These are phyloP conservation scores for Juglanconis juglandina DNA, from an alignment of 2,329 filamentous ascomycete genomes.

Conservation along the genomic window DNA sequence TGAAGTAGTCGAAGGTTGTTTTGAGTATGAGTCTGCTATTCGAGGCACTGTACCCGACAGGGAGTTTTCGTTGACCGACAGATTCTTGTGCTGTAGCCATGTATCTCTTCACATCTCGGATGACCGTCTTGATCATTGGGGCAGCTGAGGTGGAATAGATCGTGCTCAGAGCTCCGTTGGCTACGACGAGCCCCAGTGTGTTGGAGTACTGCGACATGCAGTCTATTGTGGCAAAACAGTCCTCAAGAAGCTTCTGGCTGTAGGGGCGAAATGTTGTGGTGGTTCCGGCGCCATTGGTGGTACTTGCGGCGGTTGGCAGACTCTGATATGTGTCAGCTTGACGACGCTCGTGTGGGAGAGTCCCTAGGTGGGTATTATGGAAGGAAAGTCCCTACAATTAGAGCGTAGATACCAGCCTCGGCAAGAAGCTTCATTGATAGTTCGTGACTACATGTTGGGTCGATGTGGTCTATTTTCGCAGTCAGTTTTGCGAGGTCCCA, in stretches of 20 bases:
- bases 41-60: constrained; percentile 17
- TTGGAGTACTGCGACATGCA: constrained; percentile 26
- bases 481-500: not conserved
- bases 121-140: constrained; percentile 23
- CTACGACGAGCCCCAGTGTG: constrained; percentile 25
- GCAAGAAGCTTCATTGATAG: constrained; percentile 14
- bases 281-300: constrained; percentile 7
- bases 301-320: constrained; percentile 12
- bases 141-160: constrained; percentile 14
- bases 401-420: constrained; percentile 25
- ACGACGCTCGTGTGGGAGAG: not conserved
- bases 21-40: constrained; percentile 11
- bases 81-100: constrained; percentile 17
- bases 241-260: constrained; percentile 16
- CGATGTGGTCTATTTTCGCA: constrained; percentile 7
- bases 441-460: constrained; percentile 9
- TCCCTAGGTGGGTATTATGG: not conserved
- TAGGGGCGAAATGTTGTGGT: constrained; percentile 21
- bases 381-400: constrained; percentile 21
- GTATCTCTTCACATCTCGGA: constrained; percentile 28
- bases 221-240: constrained; percentile 25
- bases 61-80: constrained; percentile 11
- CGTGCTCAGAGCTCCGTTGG: constrained; percentile 21
- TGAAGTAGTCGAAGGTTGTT: constrained; percentile 17
- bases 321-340: not conserved